Evolutionary conservation across 2,329 filamentous ascomycete genomes (phyloP).

Genomic region (Arthrobotrys sphaeroides): DNA sequence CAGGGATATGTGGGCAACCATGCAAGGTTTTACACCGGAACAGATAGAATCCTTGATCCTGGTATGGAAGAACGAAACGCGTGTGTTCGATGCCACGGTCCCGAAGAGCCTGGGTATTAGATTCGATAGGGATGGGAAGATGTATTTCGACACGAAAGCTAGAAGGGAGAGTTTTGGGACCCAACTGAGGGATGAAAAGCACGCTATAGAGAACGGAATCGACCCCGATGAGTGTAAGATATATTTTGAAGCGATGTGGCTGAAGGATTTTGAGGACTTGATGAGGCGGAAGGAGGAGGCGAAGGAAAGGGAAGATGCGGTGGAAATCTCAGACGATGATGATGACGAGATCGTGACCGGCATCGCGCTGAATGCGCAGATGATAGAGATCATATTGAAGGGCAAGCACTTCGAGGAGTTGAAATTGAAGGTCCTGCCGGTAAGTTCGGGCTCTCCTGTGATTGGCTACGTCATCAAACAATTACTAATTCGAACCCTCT

Average conservation of each 20-base stretch:
- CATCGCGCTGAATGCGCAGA: conserved; percentile 26
- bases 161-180: not conserved
- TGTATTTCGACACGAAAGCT: conserved; percentile 18
- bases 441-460: not conserved
- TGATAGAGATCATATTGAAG: conserved; percentile 28
- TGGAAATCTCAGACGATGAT: not conserved
- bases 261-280: conserved; percentile 22
- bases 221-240: conserved; percentile 35
- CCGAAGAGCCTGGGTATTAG: conserved; percentile 38
- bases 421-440: conserved; percentile 44
- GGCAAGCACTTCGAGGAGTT: conserved; percentile 47
- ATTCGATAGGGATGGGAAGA: conserved; percentile 42
- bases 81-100: conserved; percentile 44
- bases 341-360: conserved; percentile 37
- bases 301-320: conserved; percentile 12
- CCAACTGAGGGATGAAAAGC: conserved; percentile 14
- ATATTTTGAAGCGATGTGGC: conserved; percentile 44
- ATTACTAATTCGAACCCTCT: not conserved
- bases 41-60: conserved; percentile 25
- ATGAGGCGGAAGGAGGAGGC: conserved; percentile 25
- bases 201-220: conserved; percentile 26
- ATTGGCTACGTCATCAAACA: not conserved
- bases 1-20: conserved; percentile 31
- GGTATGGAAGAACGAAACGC: conserved; percentile 43
- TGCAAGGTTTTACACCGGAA: conserved; percentile 25